Evolutionary conservation across 2,329 filamentous ascomycete species (phyloP), one percentile per base, ranked within the genome.

Genomic region (Lachnellula cervina): DNA sequence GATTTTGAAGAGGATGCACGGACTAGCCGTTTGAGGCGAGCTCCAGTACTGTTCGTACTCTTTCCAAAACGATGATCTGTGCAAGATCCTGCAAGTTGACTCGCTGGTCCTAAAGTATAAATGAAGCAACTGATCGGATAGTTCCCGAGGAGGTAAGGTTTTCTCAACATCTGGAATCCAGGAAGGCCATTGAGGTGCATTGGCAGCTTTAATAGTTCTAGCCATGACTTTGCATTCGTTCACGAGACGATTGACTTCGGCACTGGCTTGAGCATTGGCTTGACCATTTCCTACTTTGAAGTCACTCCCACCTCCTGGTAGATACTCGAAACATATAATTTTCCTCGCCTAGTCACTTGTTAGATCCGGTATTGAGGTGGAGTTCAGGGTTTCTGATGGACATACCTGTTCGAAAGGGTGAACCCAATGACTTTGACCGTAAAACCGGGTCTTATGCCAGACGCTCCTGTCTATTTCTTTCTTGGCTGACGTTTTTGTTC

Each of bases 21-120:
- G 45, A 42, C 42, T 59, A 3, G 55, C 52, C 5, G 44, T 43
- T 3, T 55, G 34, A 11, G 66, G 61, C 4, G 70, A 57, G 6
- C 68, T 59, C 76, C 75, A 78, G 59, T 77, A 75, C 0, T 59
- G 60, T 6, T 63, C 54, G 54, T 77, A 79, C 23, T 77, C 73
- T 51, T 69, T 67, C 65, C 70, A 70, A 58, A 80, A 80, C 0
- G 71, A 71, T 4, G 76, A 75, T n/a, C 71, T 65, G 57, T 80
- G 76, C 5, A 80, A 56, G 45, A 80, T 71, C 25, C 74, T 70
- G 51, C 76, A 76, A 1, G 72, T 69, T 3, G 64, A 70, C 40
- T 76, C 77, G 55, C 71, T 74, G 0, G 69, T 73, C 9, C 71
- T 68, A 28, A 78, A 69, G 62, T 79, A 80, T 1, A 71, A 52